Percentiles rank a stretch among this genome's conserved stretches.
These are phyloP conservation scores for Suhomyces pyralidae DNA, from an alignment of 805 yeast genomes.

Conservation along the genomic window DNA sequence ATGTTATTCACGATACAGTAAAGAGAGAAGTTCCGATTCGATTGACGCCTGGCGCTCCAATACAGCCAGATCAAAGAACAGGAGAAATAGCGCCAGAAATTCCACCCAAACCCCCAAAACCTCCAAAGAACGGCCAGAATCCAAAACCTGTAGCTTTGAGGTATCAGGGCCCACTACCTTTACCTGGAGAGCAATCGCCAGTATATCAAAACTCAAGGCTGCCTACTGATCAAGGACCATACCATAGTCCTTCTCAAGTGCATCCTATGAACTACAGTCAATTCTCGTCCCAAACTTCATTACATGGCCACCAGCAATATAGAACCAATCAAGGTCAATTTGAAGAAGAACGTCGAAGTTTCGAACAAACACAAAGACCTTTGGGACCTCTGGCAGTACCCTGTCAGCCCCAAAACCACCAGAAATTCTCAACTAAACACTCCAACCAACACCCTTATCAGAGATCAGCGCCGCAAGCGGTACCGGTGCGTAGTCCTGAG, in stretches of 20 bases:
- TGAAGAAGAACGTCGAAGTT: neutral
- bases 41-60: neutral
- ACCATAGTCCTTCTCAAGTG: neutral
- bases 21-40: conserved; percentile 4
- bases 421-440: neutral
- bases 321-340: neutral
- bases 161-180: conserved; percentile 31
- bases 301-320: neutral
- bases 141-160: conserved; percentile 26
- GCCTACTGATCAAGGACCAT: neutral
- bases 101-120: conserved; percentile 14
- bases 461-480: neutral
- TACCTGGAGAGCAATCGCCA: conserved; percentile 11
- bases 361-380: neutral
- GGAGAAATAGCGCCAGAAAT: neutral
- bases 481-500: neutral
- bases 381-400: neutral
- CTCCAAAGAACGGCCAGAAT: neutral
- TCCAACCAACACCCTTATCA: neutral
- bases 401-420: neutral
- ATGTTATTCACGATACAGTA: conserved; percentile 12
- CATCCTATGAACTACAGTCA: neutral
- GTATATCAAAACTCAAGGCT: neutral
- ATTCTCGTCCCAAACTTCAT: neutral
- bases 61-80: neutral